Evolutionary conservation across 1,284 basidiomycete genomes (phyloP).

Genomic region (Omphalotus olearius): DNA sequence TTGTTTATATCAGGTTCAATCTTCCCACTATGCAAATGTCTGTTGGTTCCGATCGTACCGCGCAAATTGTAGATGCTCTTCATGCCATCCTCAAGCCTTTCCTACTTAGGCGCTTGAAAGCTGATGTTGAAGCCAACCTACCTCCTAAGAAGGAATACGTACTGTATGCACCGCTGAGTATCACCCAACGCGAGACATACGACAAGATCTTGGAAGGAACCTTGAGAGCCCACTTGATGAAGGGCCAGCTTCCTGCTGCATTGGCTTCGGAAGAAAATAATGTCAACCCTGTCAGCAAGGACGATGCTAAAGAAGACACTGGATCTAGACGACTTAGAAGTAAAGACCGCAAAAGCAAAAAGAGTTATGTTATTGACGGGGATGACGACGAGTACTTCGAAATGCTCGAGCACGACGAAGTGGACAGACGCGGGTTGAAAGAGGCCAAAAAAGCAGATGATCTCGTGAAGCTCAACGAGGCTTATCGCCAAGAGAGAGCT

Average conservation of each 20-base stretch:
- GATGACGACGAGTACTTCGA: conserved; percentile 71
- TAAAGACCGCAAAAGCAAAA: conserved; percentile 26
- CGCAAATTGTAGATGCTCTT: conserved; percentile 73
- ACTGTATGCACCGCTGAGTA: conserved; percentile 85
- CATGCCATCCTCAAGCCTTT: conserved; percentile 95
- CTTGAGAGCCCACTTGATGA: conserved; percentile 63
- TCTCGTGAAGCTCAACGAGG: conserved; percentile 41
- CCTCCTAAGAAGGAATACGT: conserved; percentile 96
- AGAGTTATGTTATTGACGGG: conserved; percentile 51
- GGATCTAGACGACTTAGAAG: conserved; percentile 25
- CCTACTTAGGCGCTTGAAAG: conserved; percentile 89
- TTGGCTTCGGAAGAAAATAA: conserved; percentile 21
- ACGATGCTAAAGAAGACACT: conserved; percentile 20
- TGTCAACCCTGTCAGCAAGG: conserved; percentile 20
- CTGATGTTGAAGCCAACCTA: conserved; percentile 82
- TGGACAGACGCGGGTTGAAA: conserved; percentile 34
- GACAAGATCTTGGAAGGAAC: conserved; percentile 71
- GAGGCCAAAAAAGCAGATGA: conserved; percentile 32
- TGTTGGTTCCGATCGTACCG: conserved; percentile 56
- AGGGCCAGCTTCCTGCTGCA: conserved; percentile 24
- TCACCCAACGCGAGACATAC: conserved; percentile 81
- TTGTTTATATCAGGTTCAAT: conserved; percentile 57
- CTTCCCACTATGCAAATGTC: conserved; percentile 59
- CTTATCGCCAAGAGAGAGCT: conserved; percentile 55
- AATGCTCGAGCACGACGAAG: conserved; percentile 47